Evolutionary conservation across 1,284 basidiomycete genomes (phyloP).

Genomic region (Cystobasidium slooffiae): DNA sequence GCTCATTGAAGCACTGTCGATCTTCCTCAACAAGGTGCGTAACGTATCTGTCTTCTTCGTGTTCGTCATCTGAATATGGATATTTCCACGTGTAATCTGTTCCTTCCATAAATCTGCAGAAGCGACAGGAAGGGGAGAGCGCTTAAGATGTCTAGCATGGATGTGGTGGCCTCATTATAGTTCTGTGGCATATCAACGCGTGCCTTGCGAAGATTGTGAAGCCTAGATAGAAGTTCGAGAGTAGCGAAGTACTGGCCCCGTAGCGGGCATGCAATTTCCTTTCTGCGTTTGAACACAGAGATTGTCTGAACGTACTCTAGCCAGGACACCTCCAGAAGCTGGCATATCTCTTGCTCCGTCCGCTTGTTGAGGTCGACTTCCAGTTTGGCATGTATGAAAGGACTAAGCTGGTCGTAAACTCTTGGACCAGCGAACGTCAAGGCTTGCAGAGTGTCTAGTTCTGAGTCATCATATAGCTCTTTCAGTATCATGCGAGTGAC

Average conservation of each 20-base stretch:
- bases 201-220: neutral
- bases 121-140: neutral
- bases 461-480: no score
- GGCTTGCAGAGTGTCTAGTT: no score
- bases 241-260: neutral
- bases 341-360: no score
- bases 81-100: neutral
- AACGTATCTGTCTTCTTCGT: no score
- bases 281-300: no score
- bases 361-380: no score
- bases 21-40: neutral
- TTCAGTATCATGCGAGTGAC: neutral
- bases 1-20: neutral
- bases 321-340: no score
- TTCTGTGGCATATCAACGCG: neutral
- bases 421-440: no score
- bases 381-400: no score
- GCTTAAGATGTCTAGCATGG: constrained; percentile 5
- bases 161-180: neutral
- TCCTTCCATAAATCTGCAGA: neutral
- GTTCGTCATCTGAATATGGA: neutral
- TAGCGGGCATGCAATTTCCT: no score
- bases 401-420: no score
- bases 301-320: no score
- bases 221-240: neutral